These are phyloP conservation scores for Thraustotheca clavata DNA, from an alignment of 352 stramenopile species.

Conservation along the genomic window DNA sequence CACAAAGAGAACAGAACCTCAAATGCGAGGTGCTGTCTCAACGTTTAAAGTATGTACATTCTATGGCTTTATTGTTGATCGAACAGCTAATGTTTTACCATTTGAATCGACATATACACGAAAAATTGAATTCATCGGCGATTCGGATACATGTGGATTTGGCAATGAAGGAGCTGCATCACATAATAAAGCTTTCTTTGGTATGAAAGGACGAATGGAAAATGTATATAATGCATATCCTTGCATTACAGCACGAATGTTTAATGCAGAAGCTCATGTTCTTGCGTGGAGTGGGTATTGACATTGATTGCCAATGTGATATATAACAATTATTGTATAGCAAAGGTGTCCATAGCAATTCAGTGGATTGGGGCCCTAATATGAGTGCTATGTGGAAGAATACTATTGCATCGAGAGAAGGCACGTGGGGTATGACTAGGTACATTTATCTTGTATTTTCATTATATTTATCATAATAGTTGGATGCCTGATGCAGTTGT, in stretches of 20 bases:
- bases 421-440: slow-evolving; percentile 52
- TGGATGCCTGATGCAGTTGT: slow-evolving; percentile 79
- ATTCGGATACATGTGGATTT: slow-evolving; percentile 77
- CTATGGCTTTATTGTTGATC: slow-evolving; percentile 81
- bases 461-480: slow-evolving; percentile 22
- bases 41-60: slow-evolving; percentile 87
- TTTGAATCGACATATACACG: slow-evolving; percentile 25
- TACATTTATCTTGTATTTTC: neutral
- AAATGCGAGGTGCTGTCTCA: slow-evolving; percentile 75
- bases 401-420: slow-evolving; percentile 63
- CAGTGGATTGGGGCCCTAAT: slow-evolving; percentile 71
- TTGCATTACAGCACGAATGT: slow-evolving; percentile 76
- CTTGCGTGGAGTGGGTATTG: slow-evolving; percentile 71
- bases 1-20: slow-evolving; percentile 74
- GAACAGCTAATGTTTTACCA: slow-evolving; percentile 48
- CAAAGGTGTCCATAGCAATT: slow-evolving; percentile 82
- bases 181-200: slow-evolving; percentile 66
- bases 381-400: slow-evolving; percentile 79
- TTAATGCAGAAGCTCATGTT: slow-evolving; percentile 78
- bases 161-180: slow-evolving; percentile 75
- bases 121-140: slow-evolving; percentile 80
- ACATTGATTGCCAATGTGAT: neutral
- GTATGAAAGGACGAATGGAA: slow-evolving; percentile 82
- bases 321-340: slow-evolving; percentile 26
- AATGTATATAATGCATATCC: slow-evolving; percentile 84